phyloP scores from a whole-genome alignment of 768 basidiomycete genomes.

The Kwoniella europaea region DNA sequence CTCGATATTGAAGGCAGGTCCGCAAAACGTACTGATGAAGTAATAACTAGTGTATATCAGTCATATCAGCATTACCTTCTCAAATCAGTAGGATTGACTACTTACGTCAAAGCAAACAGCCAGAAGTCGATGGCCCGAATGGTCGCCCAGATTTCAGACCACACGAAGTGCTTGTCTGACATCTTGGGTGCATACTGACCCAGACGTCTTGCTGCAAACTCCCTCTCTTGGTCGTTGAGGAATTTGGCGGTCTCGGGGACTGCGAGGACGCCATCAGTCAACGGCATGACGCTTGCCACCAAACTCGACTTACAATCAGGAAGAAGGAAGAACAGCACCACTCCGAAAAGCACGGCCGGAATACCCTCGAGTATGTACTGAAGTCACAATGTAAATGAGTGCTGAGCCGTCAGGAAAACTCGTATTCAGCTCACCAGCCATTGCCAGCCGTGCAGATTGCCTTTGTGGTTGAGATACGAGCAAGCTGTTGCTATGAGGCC shows the following conservation, averaged over 20 bases:
- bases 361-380: slow-evolving; percentile 14
- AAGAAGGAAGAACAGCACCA: slow-evolving; percentile 2
- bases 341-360: slow-evolving; percentile 6
- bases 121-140: slow-evolving; percentile 31
- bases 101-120: slow-evolving; percentile 27
- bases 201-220: slow-evolving; percentile 12
- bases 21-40: neutral
- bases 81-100: neutral
- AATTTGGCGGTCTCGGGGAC: slow-evolving; percentile 19
- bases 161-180: slow-evolving; percentile 33
- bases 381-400: neutral
- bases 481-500: slow-evolving; percentile 29
- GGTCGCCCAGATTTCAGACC: slow-evolving; percentile 25
- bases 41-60: neutral
- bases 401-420: neutral
- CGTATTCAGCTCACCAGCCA: slow-evolving; percentile 32
- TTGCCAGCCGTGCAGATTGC: slow-evolving; percentile 28
- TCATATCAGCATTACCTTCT: neutral
- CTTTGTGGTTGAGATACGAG: slow-evolving; percentile 24
- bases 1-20: neutral
- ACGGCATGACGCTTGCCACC: too few relatives aligned
- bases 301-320: slow-evolving; percentile 7
- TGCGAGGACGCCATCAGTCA: neutral
- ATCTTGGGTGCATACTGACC: slow-evolving; percentile 26
- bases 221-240: slow-evolving; percentile 9